Percentiles rank a stretch among this genome's conserved stretches.
These are phyloP conservation scores for Paramecium tetraurelia DNA, from an alignment of 73 alveolate genomes.

Conservation along the genomic window DNA sequence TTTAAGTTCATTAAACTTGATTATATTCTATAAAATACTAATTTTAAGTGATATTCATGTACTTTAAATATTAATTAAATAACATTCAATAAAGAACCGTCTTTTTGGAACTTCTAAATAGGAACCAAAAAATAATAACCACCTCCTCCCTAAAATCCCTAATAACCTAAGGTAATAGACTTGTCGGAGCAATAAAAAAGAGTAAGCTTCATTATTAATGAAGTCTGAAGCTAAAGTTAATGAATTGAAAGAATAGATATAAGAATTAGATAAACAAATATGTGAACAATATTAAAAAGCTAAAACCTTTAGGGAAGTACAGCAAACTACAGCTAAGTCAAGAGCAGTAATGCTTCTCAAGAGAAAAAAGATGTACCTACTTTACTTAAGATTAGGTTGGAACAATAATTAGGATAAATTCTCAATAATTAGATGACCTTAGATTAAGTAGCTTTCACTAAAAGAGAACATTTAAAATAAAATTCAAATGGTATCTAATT, in stretches of 20 bases:
- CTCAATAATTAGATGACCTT: constrained; percentile 58
- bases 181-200: constrained; percentile 58
- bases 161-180: constrained; percentile 55
- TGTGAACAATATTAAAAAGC: constrained; percentile 46
- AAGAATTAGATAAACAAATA: constrained; percentile 47
- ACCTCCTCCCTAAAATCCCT: constrained; percentile 23
- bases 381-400: constrained; percentile 11
- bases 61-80: not conserved
- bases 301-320: constrained; percentile 7
- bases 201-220: not conserved
- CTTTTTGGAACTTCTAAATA: constrained; percentile 28
- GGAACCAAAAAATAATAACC: not conserved
- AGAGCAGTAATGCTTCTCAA: constrained; percentile 58
- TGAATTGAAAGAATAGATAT: constrained; percentile 47
- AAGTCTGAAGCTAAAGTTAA: constrained; percentile 59
- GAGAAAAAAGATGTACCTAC: constrained; percentile 57
- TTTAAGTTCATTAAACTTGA: not conserved
- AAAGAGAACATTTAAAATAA: constrained; percentile 55
- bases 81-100: not conserved
- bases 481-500: constrained; percentile 46
- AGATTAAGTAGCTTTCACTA: constrained; percentile 58
- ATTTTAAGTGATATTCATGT: not conserved
- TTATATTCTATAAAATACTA: not conserved
- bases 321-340: constrained; percentile 30
- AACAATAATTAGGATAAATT: constrained; percentile 43